Conservation (phyloP, 331 rosid species). For the Quercus tomentella region DNA sequence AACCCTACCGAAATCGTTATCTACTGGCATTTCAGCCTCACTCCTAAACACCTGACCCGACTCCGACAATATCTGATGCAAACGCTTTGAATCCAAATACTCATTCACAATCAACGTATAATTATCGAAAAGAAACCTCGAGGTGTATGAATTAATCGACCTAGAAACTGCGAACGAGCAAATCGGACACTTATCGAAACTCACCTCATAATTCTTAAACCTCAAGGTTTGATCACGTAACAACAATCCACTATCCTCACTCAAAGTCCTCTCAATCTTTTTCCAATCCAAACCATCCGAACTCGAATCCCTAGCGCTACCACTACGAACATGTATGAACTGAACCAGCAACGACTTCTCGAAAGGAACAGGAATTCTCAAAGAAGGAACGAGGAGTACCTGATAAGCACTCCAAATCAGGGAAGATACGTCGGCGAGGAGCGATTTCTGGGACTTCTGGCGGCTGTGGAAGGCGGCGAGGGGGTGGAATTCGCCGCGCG, state of each 20-base stretch:
- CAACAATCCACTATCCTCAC: slow-evolving; percentile 50
- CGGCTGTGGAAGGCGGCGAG: slow-evolving; percentile 69
- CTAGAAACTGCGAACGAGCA: slow-evolving; percentile 76
- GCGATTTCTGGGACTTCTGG: slow-evolving; percentile 59
- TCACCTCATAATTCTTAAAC: slow-evolving; percentile 47
- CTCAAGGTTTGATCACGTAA: slow-evolving; percentile 64
- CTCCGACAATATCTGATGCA: slow-evolving; percentile 79
- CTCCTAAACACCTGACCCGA: slow-evolving; percentile 68
- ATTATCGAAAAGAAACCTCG: slow-evolving; percentile 85
- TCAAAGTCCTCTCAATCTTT: slow-evolving; percentile 52
- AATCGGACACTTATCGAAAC: slow-evolving; percentile 45
- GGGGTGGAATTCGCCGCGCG: slow-evolving; percentile 86
- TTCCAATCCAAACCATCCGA: slow-evolving; percentile 65
- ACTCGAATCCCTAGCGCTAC: slow-evolving; percentile 22
- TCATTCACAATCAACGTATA: slow-evolving; percentile 91
- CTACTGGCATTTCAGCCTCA: slow-evolving; percentile 54
- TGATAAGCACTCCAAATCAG: slow-evolving; percentile 77
- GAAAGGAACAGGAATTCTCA: slow-evolving; percentile 77
- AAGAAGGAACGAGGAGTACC: slow-evolving; percentile 76
- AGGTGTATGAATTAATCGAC: slow-evolving; percentile 72
- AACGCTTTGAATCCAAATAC: slow-evolving; percentile 84
- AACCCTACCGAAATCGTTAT: slow-evolving; percentile 66
- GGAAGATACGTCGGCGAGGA: slow-evolving; percentile 74
- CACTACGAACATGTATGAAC: slow-evolving; percentile 63
- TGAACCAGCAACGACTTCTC: slow-evolving; percentile 68